Evolutionary conservation across 2,329 filamentous ascomycete genomes (phyloP).

Genomic region (Penicillium verrucosum): DNA sequence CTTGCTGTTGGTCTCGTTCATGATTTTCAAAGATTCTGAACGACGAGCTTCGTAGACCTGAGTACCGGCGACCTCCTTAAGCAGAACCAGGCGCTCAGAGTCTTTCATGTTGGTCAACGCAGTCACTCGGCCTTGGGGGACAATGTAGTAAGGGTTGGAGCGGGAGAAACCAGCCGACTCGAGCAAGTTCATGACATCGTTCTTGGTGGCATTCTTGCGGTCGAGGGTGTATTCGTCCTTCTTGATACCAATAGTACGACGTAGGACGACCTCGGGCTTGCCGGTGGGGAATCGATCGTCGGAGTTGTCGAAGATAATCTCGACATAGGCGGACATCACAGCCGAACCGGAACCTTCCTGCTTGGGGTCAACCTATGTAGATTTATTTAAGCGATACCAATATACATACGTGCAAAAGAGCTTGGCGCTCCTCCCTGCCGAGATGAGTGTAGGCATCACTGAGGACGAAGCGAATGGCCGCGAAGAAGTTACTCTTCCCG

Average conservation of each 20-base stretch:
- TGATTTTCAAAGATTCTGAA: slow-evolving; percentile 90
- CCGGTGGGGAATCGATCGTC: slow-evolving; percentile 94
- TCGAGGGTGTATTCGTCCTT: slow-evolving; percentile 99
- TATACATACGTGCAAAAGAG: slow-evolving; percentile 70
- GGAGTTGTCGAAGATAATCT: slow-evolving; percentile 97
- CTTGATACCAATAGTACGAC: slow-evolving; percentile 92
- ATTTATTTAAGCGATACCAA: background rate
- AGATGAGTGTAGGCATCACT: slow-evolving; percentile 97
- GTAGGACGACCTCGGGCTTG: slow-evolving; percentile 83
- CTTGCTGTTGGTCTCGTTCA: slow-evolving; percentile 95
- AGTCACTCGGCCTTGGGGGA: slow-evolving; percentile 93
- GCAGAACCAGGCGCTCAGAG: slow-evolving; percentile 76
- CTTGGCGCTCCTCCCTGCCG: slow-evolving; percentile 91
- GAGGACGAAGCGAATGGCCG: slow-evolving; percentile 95
- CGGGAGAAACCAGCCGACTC: slow-evolving; percentile 95
- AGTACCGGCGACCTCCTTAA: slow-evolving; percentile 98
- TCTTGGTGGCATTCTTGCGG: slow-evolving; percentile 91
- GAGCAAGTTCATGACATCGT: slow-evolving; percentile 90
- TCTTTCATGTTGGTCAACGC: slow-evolving; percentile 99
- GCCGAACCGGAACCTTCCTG: slow-evolving; percentile 92
- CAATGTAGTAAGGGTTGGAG: slow-evolving; percentile 98
- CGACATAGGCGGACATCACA: slow-evolving; percentile 99
- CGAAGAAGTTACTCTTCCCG: slow-evolving; percentile 99
- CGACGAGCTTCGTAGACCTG: slow-evolving; percentile 93
- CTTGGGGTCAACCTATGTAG: slow-evolving; percentile 20